phyloP scores from a whole-genome alignment of 2,329 filamentous ascomycete species.

The Penicillium concentricum region DNA sequence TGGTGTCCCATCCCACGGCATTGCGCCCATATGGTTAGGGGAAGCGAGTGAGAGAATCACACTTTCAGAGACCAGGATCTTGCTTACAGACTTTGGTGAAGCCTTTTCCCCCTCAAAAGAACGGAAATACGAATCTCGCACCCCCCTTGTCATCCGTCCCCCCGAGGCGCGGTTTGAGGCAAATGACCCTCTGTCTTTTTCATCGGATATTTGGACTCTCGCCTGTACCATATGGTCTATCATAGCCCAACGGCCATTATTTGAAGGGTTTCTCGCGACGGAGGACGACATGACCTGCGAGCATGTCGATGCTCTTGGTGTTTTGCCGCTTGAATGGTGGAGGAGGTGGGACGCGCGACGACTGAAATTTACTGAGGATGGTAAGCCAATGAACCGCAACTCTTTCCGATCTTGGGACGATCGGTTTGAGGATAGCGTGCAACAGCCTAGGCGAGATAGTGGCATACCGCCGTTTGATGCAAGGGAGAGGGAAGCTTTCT shows the following conservation, averaged over 20 bases:
- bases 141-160: constrained; percentile 23
- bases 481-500: constrained; percentile 16
- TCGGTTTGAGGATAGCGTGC: constrained; percentile 22
- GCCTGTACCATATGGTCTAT: constrained; percentile 34
- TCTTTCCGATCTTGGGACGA: constrained; percentile 24
- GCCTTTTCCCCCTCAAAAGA: constrained; percentile 6
- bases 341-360: neutral
- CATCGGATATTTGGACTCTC: constrained; percentile 41
- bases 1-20: constrained; percentile 19
- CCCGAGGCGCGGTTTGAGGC: constrained; percentile 40
- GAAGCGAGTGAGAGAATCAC: constrained; percentile 24
- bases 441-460: constrained; percentile 16
- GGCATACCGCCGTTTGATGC: constrained; percentile 9
- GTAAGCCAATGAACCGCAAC: constrained; percentile 11
- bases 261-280: neutral
- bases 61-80: constrained; percentile 23
- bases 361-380: constrained; percentile 10
- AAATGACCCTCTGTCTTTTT: constrained; percentile 22
- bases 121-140: constrained; percentile 18
- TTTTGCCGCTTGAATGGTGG: neutral
- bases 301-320: neutral
- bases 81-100: constrained; percentile 13
- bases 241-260: neutral
- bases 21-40: constrained; percentile 19
- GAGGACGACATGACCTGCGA: neutral